These are phyloP conservation scores for Mangifera indica DNA, from an alignment of 345 rosid species.

Conservation along the genomic window DNA sequence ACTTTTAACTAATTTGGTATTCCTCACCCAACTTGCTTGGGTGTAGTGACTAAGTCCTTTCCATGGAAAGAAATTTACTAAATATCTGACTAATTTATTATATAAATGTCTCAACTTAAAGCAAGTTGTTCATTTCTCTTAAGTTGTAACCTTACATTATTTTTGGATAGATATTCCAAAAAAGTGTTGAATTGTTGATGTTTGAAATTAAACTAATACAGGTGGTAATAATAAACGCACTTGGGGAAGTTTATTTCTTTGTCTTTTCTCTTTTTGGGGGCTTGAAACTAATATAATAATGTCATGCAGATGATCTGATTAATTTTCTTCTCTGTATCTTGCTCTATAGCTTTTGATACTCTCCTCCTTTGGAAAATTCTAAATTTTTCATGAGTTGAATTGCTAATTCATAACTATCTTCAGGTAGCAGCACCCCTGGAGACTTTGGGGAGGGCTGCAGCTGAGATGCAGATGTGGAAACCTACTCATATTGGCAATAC, in stretches of 20 bases:
- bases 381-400: constrained; percentile 11
- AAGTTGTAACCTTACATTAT: background rate
- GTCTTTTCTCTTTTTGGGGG: background rate
- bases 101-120: background rate
- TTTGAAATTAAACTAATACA: background rate
- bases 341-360: background rate
- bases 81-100: no score
- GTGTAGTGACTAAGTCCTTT: background rate
- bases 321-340: background rate
- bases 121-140: background rate
- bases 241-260: background rate
- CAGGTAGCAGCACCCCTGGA: constrained; percentile 80
- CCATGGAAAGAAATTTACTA: no score
- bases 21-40: background rate
- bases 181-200: background rate
- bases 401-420: constrained; percentile 19
- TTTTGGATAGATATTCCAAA: background rate
- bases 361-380: background rate
- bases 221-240: background rate
- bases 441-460: constrained; percentile 69
- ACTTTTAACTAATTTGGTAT: background rate
- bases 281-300: background rate
- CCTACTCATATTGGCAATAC: constrained; percentile 69
- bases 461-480: constrained; percentile 72
- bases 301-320: background rate